Conservation (phyloP, 2,329 filamentous ascomycete species). For the Scolecobasidium constrictum region DNA sequence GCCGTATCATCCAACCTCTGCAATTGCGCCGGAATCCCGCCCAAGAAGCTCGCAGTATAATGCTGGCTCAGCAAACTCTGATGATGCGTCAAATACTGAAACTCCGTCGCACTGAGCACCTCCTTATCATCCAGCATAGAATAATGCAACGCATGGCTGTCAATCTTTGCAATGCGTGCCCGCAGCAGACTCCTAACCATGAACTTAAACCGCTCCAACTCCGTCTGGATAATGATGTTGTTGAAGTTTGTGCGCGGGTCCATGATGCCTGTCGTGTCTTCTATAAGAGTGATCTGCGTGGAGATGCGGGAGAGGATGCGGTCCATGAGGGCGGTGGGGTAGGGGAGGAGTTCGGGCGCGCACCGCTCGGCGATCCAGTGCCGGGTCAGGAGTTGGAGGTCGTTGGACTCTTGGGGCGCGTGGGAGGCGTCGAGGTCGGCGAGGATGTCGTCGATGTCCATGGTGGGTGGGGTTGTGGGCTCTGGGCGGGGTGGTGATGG, state of each 20-base stretch:
- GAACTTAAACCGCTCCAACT: conserved; percentile 89
- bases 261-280: conserved; percentile 64
- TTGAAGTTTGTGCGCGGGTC: conserved; percentile 86
- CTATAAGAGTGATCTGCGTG: conserved; percentile 35
- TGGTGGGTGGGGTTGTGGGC: conserved; percentile 16
- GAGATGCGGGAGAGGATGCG: conserved; percentile 56
- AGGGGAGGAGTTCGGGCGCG: conserved; percentile 79
- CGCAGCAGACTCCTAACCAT: conserved; percentile 74
- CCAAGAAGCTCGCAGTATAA: conserved; percentile 76
- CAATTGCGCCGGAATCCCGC: conserved; percentile 65
- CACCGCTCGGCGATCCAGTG: conserved; percentile 89
- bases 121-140: conserved; percentile 33
- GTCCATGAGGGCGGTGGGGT: conserved; percentile 65
- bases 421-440: conserved; percentile 31
- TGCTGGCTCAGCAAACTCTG: conserved; percentile 76
- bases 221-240: conserved; percentile 91
- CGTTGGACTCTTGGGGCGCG: conserved; percentile 51
- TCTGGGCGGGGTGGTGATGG: not conserved
- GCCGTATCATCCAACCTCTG: conserved; percentile 84
- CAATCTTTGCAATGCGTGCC: conserved; percentile 82
- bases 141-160: conserved; percentile 66
- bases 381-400: conserved; percentile 81
- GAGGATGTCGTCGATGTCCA: conserved; percentile 43
- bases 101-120: conserved; percentile 62
- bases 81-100: conserved; percentile 73